Base-by-base conservation (phyloP, 2,329 filamentous ascomycete genomes). In the Dactylellina leptospora region DNA sequence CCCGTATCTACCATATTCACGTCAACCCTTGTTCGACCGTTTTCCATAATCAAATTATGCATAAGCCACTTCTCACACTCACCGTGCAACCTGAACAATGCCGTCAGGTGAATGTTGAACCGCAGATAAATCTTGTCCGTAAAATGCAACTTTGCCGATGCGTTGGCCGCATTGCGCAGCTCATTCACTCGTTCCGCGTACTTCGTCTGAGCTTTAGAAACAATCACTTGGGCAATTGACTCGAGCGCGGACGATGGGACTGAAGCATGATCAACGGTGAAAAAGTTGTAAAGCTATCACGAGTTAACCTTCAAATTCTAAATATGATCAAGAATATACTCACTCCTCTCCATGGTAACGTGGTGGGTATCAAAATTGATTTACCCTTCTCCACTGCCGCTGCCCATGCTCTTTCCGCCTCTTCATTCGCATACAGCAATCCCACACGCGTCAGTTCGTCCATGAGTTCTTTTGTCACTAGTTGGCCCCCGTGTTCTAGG, bases 91-190 rank as follows among this genome's bases (percentile, higher is more conserved):
- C 53, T 44, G 16, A 25, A 25, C 25, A 71, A 16, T 4, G 66
- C 66, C 23, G 50, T 44, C 13, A 50, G n/a, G 42, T 71, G 45
- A 11, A 71, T 36, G 6, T 48, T 30, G 27, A 63, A 71, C 10
- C 66, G 58, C 22, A 63, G 48, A 38, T 71, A 71, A 18, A 71
- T 36, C 44, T 63, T 71, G 27, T 71, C 66, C 44, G 45, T 42
- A 42, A 62, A 71, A 3, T 51, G 20, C 18, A 56, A 42, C 48
- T 47, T 62, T 11, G 56, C 56, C 22, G 66, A 44, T 22, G 51
- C 36, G 50, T 62, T 71, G 25, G 50, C 53, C 23, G 51, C 40
- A 8, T 59, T 51, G 11, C 66, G 59, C 18, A 71, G 58, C 58
- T 62, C 58, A 44, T 36, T 44, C 36, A 58, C 18, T 20, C 45